Percentiles rank a stretch among this genome's conserved stretches.
These are phyloP conservation scores for Isabelozyma gotoi DNA, from an alignment of 805 yeast genomes.

Conservation along the genomic window DNA sequence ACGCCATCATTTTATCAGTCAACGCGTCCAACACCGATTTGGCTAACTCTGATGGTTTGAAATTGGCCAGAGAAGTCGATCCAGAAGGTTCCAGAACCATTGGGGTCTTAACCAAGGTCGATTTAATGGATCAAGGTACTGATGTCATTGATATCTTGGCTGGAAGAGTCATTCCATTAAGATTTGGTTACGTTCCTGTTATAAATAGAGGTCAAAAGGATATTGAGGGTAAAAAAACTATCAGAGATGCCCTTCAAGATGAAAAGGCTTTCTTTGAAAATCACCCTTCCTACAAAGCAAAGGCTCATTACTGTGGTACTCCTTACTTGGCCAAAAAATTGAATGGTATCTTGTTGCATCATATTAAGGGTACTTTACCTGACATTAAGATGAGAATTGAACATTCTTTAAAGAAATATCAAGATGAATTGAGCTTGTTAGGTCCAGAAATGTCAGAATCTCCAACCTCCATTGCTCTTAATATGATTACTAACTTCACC, in stretches of 20 bases:
- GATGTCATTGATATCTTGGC: constrained; percentile 95
- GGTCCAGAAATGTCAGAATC: constrained; percentile 91
- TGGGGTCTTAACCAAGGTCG: constrained; percentile 95
- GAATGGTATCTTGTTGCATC: constrained; percentile 83
- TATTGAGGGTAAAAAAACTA: constrained; percentile 83
- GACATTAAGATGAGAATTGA: constrained; percentile 91
- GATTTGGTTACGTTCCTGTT: constrained; percentile 96
- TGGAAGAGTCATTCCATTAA: constrained; percentile 90
- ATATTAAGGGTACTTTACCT: constrained; percentile 68
- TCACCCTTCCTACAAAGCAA: constrained; percentile 88
- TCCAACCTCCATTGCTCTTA: constrained; percentile 85
- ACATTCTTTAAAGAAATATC: constrained; percentile 79
- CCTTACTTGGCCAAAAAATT: constrained; percentile 92
- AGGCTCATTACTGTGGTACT: constrained; percentile 98
- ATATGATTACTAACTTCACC: constrained; percentile 88
- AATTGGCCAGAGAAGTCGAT: constrained; percentile 95
- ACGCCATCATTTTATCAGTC: constrained; percentile 90
- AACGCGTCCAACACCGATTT: constrained; percentile 96
- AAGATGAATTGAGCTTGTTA: constrained; percentile 68
- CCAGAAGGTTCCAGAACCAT: constrained; percentile 95
- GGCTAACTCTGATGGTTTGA: constrained; percentile 95
- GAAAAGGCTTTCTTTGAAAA: constrained; percentile 81
- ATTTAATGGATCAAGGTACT: constrained; percentile 97
- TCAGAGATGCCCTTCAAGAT: constrained; percentile 79
- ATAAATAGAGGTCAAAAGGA: constrained; percentile 97